These are phyloP conservation scores for Agapanthus africanus DNA, from an alignment of 106 monocot genomes.

Conservation along the genomic window DNA sequence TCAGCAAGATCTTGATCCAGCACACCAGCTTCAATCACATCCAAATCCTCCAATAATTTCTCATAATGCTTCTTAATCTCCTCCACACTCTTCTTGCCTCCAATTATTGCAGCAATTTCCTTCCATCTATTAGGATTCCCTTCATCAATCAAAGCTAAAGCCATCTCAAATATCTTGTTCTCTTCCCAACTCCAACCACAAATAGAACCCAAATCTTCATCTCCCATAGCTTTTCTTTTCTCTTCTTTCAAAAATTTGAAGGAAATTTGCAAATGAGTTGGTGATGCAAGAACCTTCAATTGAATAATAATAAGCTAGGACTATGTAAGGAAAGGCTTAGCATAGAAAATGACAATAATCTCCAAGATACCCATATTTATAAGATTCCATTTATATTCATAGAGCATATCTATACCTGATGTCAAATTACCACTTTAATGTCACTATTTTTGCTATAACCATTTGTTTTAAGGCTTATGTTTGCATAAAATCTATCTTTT, in stretches of 20 bases:
- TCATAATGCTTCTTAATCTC: constrained; percentile 30
- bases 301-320: not conserved
- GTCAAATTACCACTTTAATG: not conserved
- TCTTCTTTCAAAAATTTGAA: not conserved
- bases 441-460: not conserved
- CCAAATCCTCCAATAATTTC: constrained; percentile 23
- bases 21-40: constrained; percentile 28
- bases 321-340: not conserved
- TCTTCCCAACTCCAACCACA: constrained; percentile 43
- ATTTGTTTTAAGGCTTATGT: no score
- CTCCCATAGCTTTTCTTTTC: not conserved
- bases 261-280: not conserved
- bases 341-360: not conserved
- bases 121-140: constrained; percentile 26
- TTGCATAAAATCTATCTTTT: not conserved
- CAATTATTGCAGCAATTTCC: constrained; percentile 23
- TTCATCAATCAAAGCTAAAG: constrained; percentile 30
- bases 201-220: not conserved
- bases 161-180: constrained; percentile 45
- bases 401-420: not conserved
- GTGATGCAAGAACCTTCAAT: not conserved
- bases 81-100: constrained; percentile 33
- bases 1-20: constrained; percentile 12
- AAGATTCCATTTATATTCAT: not conserved
- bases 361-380: not conserved